Conservation (phyloP, 2,329 filamentous ascomycete genomes). For the Diaporthe sp. region DNA sequence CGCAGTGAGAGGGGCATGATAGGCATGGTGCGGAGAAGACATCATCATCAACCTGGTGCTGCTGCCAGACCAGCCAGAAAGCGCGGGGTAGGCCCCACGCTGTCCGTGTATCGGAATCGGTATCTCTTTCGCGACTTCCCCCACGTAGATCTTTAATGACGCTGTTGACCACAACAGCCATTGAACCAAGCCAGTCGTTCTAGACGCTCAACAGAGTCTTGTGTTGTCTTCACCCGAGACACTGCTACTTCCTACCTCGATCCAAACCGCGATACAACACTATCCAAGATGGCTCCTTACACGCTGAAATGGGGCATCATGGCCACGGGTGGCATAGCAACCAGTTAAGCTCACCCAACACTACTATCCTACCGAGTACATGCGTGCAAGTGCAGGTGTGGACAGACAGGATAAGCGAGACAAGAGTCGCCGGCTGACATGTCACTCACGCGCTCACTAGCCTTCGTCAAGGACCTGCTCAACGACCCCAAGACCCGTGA, state of each 20-base stretch:
- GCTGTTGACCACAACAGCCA: background rate
- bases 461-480: conserved; percentile 84
- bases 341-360: conserved; percentile 36
- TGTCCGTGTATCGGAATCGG: background rate
- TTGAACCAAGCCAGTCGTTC: background rate
- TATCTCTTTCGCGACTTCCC: background rate
- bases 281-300: conserved; percentile 59
- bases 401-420: background rate
- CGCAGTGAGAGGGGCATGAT: conserved; percentile 8
- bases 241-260: background rate
- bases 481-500: conserved; percentile 78
- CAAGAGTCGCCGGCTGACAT: conserved; percentile 25
- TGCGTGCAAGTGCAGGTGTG: background rate
- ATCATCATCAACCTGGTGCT: conserved; percentile 15
- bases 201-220: background rate
- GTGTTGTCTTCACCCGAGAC: too few relatives aligned
- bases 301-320: conserved; percentile 72
- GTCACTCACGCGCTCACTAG: conserved; percentile 51
- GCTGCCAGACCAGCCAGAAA: background rate
- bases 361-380: too few relatives aligned
- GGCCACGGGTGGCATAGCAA: conserved; percentile 71
- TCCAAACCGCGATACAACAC: background rate
- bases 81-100: conserved; percentile 22
- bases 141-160: background rate
- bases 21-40: conserved; percentile 20